Base-by-base conservation (phyloP, 768 basidiomycete genomes). In the Neoboletus brunneissimus region DNA sequence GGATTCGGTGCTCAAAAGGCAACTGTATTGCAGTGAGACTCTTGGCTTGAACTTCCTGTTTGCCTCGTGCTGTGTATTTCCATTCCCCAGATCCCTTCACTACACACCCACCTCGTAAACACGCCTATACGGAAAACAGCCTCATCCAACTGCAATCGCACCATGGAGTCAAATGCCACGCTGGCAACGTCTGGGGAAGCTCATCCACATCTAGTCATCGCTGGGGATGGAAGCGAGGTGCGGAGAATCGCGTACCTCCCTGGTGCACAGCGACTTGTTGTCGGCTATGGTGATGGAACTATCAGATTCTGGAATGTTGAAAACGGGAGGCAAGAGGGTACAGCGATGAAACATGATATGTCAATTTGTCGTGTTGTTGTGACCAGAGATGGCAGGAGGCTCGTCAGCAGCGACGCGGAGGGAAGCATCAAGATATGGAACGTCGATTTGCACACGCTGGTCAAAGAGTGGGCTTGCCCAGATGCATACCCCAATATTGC, bases 361-460 rank as follows among this genome's bases (percentile, higher is more conserved):
- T 12, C 25, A 5, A 44, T 44, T 27, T 25, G 25, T 25, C 3
- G 23, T 25, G 16, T 44, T 44, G 27, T 18, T 18, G 44, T 46
- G 18, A 46, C 16, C 18, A 27, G 27, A 11, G 38, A 40, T 40
- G 38, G 38, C 38, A 27, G 3, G 7, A 46, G 13, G 27, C 27
- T 46, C 4, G 18, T 46, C 18, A 46, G 44, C 44, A 27, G 27
- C 27, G 43, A n/a, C 12, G 2, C 1, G 1, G 0, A 43, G 8
- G 23, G 22, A 31, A 15, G 20, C 16, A 13, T 57, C 37, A 60
- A 20, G 16, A 22, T 54, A 10, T 57, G 55, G 59, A 56, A 53
- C 25, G 22, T 43, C 7, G 27, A 25, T 22, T 45, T 57, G 9
- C 57, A 45, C 2, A 12, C 37, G 0, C 32, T 37, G 1, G 11